phyloP scores from a whole-genome alignment of 257 asterid genomes.

The Penstemon newberryi region DNA sequence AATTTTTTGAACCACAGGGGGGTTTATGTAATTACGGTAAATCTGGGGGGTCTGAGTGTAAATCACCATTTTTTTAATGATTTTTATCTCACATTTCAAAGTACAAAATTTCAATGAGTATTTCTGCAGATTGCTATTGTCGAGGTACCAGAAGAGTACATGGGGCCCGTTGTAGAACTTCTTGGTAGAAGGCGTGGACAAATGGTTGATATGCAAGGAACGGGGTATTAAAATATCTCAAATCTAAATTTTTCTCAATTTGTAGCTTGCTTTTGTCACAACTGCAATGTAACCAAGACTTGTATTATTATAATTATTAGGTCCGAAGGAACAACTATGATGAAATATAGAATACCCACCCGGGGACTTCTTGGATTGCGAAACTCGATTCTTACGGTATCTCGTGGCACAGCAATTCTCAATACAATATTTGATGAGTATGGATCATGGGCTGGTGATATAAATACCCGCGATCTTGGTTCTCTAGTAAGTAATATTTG shows the following conservation, averaged over 20 bases:
- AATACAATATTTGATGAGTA: slow-evolving; percentile 88
- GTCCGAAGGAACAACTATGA: slow-evolving; percentile 71
- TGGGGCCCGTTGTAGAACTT: slow-evolving; percentile 95
- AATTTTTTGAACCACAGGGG: too few relatives aligned
- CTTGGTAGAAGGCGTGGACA: slow-evolving; percentile 98
- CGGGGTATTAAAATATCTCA: slow-evolving; percentile 54
- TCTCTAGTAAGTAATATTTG: slow-evolving; percentile 61
- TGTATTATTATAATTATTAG: slow-evolving; percentile 34
- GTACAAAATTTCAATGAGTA: slow-evolving; percentile 16
- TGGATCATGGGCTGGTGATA: slow-evolving; percentile 97
- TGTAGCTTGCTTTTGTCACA: slow-evolving; percentile 13
- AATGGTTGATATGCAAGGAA: slow-evolving; percentile 90
- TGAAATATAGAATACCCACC: slow-evolving; percentile 91
- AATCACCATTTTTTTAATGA: too few relatives aligned
- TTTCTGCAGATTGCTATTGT: slow-evolving; percentile 78
- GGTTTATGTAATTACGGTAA: too few relatives aligned
- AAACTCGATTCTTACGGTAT: slow-evolving; percentile 83
- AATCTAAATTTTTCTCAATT: background rate
- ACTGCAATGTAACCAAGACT: slow-evolving; percentile 23
- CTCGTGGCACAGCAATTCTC: slow-evolving; percentile 95
- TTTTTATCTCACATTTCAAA: background rate
- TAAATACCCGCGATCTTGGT: slow-evolving; percentile 90
- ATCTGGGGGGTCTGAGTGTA: too few relatives aligned
- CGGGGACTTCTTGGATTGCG: slow-evolving; percentile 94
- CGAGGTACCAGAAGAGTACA: slow-evolving; percentile 89